Percentiles rank a stretch among this genome's conserved stretches.
Conservation (phyloP, 148 eudicot species). For the Heliamphora exappendiculata region DNA sequence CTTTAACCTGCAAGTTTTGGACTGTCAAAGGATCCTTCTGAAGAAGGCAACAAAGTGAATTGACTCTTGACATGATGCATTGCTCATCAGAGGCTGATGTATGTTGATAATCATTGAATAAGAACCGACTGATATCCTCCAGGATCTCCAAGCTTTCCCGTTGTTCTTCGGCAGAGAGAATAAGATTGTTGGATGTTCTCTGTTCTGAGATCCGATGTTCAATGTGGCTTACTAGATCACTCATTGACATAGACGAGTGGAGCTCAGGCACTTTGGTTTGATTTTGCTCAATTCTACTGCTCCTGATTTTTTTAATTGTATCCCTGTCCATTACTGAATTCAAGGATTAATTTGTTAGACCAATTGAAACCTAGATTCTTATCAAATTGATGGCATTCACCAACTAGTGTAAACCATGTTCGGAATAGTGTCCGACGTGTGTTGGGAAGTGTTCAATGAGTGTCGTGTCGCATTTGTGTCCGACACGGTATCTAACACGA, state of each 20-base stretch:
- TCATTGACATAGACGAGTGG: slow-evolving; percentile 70
- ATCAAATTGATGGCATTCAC: too few species aligned
- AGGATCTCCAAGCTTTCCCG: slow-evolving; percentile 46
- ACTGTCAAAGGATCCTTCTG: slow-evolving; percentile 48
- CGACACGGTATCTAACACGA: too few species aligned
- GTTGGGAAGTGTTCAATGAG: too few species aligned
- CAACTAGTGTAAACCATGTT: too few species aligned
- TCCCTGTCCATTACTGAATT: slow-evolving; percentile 27
- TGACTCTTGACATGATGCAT: slow-evolving; percentile 63
- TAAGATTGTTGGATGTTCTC: slow-evolving; percentile 35
- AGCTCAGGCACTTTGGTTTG: slow-evolving; percentile 60
- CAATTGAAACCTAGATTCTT: not conserved
- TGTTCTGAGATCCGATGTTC: slow-evolving; percentile 69
- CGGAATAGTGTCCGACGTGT: too few species aligned
- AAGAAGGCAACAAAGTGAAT: slow-evolving; percentile 90
- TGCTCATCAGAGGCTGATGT: slow-evolving; percentile 57
- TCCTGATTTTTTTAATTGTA: slow-evolving; percentile 31
- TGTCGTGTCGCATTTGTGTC: too few species aligned
- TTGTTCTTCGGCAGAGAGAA: slow-evolving; percentile 34
- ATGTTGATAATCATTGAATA: slow-evolving; percentile 54
- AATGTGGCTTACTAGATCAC: slow-evolving; percentile 67
- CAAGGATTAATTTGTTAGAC: not conserved
- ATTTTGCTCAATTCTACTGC: slow-evolving; percentile 41
- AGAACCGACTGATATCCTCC: slow-evolving; percentile 64
- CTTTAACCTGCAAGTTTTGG: slow-evolving; percentile 19